Evolutionary conservation across 441 rosid genomes (phyloP).

Genomic region (Adansonia madagascariensis): DNA sequence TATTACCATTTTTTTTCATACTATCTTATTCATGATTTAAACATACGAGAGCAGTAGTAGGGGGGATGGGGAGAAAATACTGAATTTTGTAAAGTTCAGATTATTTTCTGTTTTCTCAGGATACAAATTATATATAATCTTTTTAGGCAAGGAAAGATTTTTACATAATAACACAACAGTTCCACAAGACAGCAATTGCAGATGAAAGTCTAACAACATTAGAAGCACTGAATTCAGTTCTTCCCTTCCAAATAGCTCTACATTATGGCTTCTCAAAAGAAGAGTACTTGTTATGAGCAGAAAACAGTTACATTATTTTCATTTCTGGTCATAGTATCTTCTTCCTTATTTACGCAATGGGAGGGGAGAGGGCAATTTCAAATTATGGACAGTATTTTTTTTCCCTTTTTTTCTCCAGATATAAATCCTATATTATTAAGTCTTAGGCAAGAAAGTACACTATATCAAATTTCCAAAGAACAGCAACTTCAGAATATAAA

Average conservation of each 20-base stretch:
- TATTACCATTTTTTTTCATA: background rate
- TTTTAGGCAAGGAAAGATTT: background rate
- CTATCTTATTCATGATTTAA: background rate
- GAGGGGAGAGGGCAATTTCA: background rate
- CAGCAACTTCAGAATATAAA: slow-evolving; percentile 9
- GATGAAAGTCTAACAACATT: background rate
- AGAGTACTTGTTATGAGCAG: background rate
- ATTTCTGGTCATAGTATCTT: background rate
- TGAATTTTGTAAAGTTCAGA: slow-evolving; percentile 6
- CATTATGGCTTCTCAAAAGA: background rate
- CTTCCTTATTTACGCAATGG: background rate
- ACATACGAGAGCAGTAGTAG: background rate
- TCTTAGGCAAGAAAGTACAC: background rate
- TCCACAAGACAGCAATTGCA: background rate
- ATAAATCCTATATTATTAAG: background rate
- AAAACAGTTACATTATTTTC: background rate
- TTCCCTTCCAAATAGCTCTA: background rate
- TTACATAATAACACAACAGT: background rate
- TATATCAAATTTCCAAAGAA: background rate
- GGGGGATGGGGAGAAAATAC: background rate
- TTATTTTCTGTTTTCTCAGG: background rate
- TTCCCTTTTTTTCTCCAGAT: background rate
- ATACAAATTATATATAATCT: background rate
- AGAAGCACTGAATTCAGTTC: background rate
- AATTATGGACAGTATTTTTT: background rate